These are phyloP conservation scores for Suhomyces taliae DNA, from an alignment of 1,139 yeast genomes.

Conservation along the genomic window DNA sequence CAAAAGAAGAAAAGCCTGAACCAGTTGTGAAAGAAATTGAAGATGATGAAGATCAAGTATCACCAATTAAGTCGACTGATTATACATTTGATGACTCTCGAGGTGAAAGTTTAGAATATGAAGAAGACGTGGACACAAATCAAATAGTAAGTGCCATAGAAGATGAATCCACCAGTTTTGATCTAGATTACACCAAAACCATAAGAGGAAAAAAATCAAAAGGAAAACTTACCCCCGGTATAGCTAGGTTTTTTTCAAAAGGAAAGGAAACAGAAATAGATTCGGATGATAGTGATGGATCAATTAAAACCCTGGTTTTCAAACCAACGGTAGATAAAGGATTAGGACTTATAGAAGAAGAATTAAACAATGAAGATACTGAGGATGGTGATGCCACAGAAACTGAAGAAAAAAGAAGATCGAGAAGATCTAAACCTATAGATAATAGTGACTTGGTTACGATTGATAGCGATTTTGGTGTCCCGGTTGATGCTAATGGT, in stretches of 20 bases:
- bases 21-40: not conserved
- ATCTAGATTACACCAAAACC: conserved; percentile 13
- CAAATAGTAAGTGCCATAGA: not conserved
- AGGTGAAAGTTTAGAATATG: conserved; percentile 3
- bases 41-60: not conserved
- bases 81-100: conserved; percentile 2
- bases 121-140: conserved; percentile 2
- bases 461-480: conserved; percentile 38
- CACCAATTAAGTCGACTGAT: not conserved
- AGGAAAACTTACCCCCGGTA: conserved; percentile 10
- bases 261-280: conserved; percentile 4
- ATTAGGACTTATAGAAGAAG: conserved; percentile 24
- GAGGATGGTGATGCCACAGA: conserved; percentile 18
- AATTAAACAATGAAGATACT: conserved; percentile 10
- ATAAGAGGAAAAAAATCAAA: conserved; percentile 14
- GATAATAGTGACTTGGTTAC: conserved; percentile 23
- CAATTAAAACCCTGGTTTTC: conserved; percentile 14
- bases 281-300: conserved; percentile 23
- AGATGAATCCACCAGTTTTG: not conserved
- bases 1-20: not conserved
- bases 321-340: conserved; percentile 12
- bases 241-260: conserved; percentile 23
- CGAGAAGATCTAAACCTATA: conserved; percentile 2
- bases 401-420: conserved; percentile 11
- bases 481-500: conserved; percentile 23